Evolutionary conservation across 2,329 filamentous ascomycete species (phyloP).

Genomic region (Trichoderma harzianum): DNA sequence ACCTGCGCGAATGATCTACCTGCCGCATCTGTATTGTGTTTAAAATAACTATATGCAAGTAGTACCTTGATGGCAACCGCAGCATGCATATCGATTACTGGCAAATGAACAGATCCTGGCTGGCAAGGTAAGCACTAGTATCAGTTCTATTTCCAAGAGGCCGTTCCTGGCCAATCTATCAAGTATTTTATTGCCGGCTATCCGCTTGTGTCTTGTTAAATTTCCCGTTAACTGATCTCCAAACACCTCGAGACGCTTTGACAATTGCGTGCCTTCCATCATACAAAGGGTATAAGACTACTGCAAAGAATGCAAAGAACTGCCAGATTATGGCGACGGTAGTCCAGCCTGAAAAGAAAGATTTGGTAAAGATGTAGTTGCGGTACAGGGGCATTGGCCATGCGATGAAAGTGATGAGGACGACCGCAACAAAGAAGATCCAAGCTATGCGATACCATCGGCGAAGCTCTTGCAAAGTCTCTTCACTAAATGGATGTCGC

Average conservation of each 20-base stretch:
- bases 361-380: conserved; percentile 12
- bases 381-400: conserved; percentile 16
- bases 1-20: background rate
- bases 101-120: background rate
- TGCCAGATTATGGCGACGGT: conserved; percentile 15
- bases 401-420: conserved; percentile 10
- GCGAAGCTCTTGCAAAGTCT: background rate
- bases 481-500: conserved; percentile 4
- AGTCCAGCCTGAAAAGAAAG: conserved; percentile 12
- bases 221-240: background rate
- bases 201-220: background rate
- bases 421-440: conserved; percentile 5
- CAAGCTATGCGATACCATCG: conserved; percentile 15
- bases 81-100: background rate
- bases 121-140: background rate
- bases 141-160: too few relatives aligned
- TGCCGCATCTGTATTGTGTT: background rate
- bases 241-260: conserved; percentile 3
- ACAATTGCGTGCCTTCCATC: conserved; percentile 9
- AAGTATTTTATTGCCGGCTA: background rate
- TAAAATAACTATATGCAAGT: background rate
- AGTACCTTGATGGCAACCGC: background rate
- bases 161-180: background rate
- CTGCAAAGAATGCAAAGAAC: conserved; percentile 11
- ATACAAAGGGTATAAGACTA: conserved; percentile 1